Percentiles rank a stretch among this genome's conserved stretches.
These are phyloP conservation scores for Chrysanthemum makinoi DNA, from an alignment of 129 eudicot genomes.

Conservation along the genomic window DNA sequence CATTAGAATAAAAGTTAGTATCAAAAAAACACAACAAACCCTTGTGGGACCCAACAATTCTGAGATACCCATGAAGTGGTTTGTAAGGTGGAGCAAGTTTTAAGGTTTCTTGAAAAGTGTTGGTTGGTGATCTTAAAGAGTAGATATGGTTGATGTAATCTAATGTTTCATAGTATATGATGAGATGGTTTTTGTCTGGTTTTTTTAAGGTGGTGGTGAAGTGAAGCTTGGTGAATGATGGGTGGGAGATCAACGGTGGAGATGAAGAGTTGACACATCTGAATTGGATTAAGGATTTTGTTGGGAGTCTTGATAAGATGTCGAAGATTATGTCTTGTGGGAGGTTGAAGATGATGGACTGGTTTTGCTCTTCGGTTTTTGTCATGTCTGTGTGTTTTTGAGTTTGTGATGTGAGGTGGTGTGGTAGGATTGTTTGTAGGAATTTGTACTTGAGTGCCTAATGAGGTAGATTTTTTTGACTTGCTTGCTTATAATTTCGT, in stretches of 20 bases:
- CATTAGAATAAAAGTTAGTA: constrained; percentile 25
- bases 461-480: too few relatives aligned
- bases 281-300: constrained; percentile 35
- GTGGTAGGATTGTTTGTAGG: too few relatives aligned
- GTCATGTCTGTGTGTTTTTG: too few relatives aligned
- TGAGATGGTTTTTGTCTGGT: constrained; percentile 24
- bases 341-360: constrained; percentile 33
- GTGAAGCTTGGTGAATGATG: constrained; percentile 41
- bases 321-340: constrained; percentile 41
- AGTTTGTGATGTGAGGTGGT: too few relatives aligned
- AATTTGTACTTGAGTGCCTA: too few relatives aligned
- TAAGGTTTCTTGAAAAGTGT: constrained; percentile 18
- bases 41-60: constrained; percentile 39
- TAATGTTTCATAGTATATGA: constrained; percentile 39
- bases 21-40: constrained; percentile 49
- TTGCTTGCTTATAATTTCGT: too few relatives aligned
- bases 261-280: constrained; percentile 26
- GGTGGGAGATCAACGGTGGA: constrained; percentile 35
- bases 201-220: constrained; percentile 27
- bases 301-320: constrained; percentile 39
- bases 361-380: not conserved
- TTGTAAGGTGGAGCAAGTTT: constrained; percentile 28
- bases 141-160: constrained; percentile 31
- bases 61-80: constrained; percentile 36
- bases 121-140: constrained; percentile 30